Evolutionary conservation across 1,284 basidiomycete genomes (phyloP).

Genomic region (Leccinum colubrinum): DNA sequence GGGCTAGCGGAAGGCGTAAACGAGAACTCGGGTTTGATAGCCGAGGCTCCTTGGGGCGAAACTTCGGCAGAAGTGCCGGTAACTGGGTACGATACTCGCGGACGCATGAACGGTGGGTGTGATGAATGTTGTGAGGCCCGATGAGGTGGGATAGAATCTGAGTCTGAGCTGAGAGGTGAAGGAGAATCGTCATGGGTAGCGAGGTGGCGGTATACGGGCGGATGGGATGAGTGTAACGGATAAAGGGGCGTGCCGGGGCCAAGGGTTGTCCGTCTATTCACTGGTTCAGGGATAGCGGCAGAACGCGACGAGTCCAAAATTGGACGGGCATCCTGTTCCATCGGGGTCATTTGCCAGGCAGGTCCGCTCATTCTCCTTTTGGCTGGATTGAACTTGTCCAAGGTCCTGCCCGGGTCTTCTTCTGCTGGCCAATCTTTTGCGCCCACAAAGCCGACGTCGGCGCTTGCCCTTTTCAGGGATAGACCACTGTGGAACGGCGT

Average conservation of each 20-base stretch:
- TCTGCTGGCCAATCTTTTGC: conserved; percentile 35
- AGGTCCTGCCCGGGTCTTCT: conserved; percentile 26
- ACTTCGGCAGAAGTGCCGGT: conserved; percentile 20
- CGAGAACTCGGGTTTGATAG: conserved; percentile 34
- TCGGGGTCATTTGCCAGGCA: conserved; percentile 47
- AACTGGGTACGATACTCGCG: conserved; percentile 23
- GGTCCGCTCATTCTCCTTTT: conserved; percentile 50
- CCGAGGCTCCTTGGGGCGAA: conserved; percentile 26
- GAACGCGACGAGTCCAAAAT: conserved; percentile 21
- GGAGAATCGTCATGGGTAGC: conserved; percentile 55
- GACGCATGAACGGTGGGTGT: conserved; percentile 21
- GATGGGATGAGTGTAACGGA: conserved; percentile 36
- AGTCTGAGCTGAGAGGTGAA: conserved; percentile 68
- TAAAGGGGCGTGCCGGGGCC: conserved; percentile 36
- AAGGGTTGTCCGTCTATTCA: conserved; percentile 28
- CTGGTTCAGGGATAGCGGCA: conserved; percentile 22
- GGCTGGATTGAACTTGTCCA: conserved; percentile 22
- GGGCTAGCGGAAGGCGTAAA: conserved; percentile 75
- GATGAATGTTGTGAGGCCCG: conserved; percentile 28
- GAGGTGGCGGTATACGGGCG: conserved; percentile 37
- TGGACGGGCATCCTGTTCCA: conserved; percentile 28
- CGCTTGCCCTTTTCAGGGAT: conserved; percentile 18
- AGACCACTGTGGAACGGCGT: conserved; percentile 42
- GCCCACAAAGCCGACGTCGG: conserved; percentile 44
- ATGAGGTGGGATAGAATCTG: conserved; percentile 46